Conservation (phyloP, 2,329 filamentous ascomycete species). For the Calonectria ilicicola region DNA sequence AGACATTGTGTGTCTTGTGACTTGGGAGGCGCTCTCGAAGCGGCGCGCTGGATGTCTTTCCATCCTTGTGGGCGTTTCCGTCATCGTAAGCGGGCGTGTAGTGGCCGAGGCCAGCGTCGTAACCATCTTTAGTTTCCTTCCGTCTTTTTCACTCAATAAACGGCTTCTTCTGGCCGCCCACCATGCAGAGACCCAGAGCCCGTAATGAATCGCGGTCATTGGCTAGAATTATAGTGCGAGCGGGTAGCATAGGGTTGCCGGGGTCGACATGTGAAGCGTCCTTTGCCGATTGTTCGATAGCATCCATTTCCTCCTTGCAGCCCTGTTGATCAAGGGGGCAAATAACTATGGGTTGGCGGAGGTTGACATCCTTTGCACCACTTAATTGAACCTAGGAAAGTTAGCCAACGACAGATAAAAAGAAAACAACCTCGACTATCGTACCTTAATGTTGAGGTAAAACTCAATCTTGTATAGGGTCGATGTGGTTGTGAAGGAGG, state of each 20-base stretch:
- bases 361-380: constrained; percentile 85
- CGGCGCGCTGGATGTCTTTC: constrained; percentile 27
- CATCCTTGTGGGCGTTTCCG: constrained; percentile 27
- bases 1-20: constrained; percentile 18
- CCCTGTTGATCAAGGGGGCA: constrained; percentile 95
- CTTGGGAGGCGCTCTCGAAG: constrained; percentile 32
- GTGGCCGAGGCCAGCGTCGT: constrained; percentile 26
- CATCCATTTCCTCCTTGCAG: constrained; percentile 98
- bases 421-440: constrained; percentile 10
- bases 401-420: constrained; percentile 34
- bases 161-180: constrained; percentile 74
- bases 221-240: constrained; percentile 83
- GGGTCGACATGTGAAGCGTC: constrained; percentile 90
- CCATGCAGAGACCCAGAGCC: constrained; percentile 72
- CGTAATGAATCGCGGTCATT: constrained; percentile 76
- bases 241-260: constrained; percentile 92
- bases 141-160: constrained; percentile 66
- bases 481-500: constrained; percentile 92
- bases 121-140: constrained; percentile 18
- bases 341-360: constrained; percentile 94
- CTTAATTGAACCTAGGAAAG: constrained; percentile 82
- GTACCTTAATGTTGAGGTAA: constrained; percentile 92
- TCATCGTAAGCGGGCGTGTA: constrained; percentile 23
- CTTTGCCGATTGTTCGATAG: constrained; percentile 94
- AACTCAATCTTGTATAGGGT: constrained; percentile 99